These are phyloP conservation scores for Malassezia dermatis DNA, from an alignment of 1,284 basidiomycete genomes.

Conservation along the genomic window DNA sequence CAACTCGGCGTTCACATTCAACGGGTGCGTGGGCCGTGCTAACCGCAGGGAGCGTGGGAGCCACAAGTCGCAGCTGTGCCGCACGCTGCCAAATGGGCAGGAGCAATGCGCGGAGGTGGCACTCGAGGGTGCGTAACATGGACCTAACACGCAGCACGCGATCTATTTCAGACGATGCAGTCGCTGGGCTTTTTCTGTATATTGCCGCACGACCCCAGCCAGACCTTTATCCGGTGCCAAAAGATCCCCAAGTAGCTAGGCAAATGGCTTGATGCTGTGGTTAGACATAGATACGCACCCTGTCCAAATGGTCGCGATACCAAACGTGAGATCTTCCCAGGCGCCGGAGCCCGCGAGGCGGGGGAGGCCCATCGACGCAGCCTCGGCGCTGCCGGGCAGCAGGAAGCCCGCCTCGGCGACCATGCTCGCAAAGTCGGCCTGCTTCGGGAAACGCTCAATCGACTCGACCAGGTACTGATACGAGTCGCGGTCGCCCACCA, in stretches of 20 bases:
- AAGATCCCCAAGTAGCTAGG: constrained; percentile 15
- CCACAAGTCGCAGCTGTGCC: constrained; percentile 9
- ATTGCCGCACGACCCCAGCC: constrained; percentile 16
- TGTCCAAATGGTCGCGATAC: constrained; percentile 45
- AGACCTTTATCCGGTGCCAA: constrained; percentile 17
- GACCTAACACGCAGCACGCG: constrained; percentile 6
- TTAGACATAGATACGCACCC: constrained; percentile 18
- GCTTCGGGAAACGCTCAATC: constrained; percentile 84
- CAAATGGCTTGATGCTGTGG: constrained; percentile 19
- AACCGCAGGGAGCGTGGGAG: constrained; percentile 9
- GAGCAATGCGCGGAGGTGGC: constrained; percentile 14
- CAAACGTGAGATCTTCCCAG: constrained; percentile 45
- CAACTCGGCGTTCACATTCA: constrained; percentile 9
- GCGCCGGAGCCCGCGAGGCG: constrained; percentile 28
- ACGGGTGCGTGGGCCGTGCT: constrained; percentile 8
- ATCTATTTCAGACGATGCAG: constrained; percentile 16
- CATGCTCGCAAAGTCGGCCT: constrained; percentile 82
- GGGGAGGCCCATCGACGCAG: constrained; percentile 31
- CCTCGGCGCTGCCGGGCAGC: constrained; percentile 34
- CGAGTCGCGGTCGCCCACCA: constrained; percentile 87
- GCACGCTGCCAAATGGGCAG: constrained; percentile 14
- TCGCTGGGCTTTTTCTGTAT: constrained; percentile 19
- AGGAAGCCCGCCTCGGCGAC: constrained; percentile 50
- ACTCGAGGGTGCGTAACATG: background rate
- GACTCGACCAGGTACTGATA: constrained; percentile 93